These are phyloP conservation scores for Mycena epipterygia DNA, from an alignment of 768 basidiomycete genomes.

Conservation along the genomic window DNA sequence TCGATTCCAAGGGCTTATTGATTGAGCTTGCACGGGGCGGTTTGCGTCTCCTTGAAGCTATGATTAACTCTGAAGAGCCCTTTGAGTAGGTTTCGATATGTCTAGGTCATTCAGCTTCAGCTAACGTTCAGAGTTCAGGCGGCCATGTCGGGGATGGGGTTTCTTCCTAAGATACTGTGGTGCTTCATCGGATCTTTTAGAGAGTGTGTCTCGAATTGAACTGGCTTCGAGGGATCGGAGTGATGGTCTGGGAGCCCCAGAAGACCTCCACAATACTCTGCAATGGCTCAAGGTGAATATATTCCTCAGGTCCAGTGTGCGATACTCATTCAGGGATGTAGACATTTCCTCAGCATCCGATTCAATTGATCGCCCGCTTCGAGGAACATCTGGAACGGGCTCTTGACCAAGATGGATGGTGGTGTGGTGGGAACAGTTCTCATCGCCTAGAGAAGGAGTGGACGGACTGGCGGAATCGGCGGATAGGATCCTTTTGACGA, in stretches of 20 bases:
- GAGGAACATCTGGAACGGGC: constrained; percentile 7
- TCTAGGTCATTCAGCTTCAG: constrained; percentile 11
- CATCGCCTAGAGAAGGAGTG: constrained; percentile 6
- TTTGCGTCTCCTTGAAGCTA: constrained; percentile 8
- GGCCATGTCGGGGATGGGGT: constrained; percentile 6
- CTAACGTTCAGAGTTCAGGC: constrained; percentile 10
- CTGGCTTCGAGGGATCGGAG: background rate
- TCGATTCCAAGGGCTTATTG: background rate
- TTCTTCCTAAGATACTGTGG: constrained; percentile 3
- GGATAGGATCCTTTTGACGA: constrained; percentile 10
- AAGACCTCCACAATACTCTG: too few species aligned
- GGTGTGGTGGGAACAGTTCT: constrained; percentile 7
- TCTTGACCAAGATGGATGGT: constrained; percentile 10
- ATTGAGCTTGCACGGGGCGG: constrained; percentile 11
- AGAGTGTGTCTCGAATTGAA: background rate
- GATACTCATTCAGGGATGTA: background rate
- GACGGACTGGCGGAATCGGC: constrained; percentile 5
- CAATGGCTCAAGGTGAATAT: too few species aligned
- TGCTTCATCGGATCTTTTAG: constrained; percentile 1
- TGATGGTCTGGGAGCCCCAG: too few species aligned
- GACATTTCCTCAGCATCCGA: constrained; percentile 1
- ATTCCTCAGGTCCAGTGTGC: constrained; percentile 2
- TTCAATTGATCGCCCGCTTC: constrained; percentile 7
- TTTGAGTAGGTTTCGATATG: background rate
- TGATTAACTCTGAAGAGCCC: constrained; percentile 11